These are phyloP conservation scores for Polygonum maritimum DNA, from an alignment of 148 eudicot genomes.

Conservation along the genomic window DNA sequence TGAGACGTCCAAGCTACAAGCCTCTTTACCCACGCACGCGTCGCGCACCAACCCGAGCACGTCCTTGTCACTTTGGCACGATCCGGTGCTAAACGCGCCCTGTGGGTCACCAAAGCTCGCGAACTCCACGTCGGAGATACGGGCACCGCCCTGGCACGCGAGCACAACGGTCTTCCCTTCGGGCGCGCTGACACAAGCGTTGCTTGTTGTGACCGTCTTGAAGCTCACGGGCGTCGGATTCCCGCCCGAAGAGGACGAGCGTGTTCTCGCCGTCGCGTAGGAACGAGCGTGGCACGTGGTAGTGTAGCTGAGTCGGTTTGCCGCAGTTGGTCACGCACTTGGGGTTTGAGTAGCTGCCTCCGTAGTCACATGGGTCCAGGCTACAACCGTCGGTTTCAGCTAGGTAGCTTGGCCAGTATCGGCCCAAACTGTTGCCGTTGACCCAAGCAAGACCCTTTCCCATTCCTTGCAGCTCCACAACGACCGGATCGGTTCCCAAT, in stretches of 20 bases:
- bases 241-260: constrained; percentile 2
- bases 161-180: background rate
- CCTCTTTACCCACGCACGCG: constrained; percentile 1
- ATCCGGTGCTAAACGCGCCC: background rate
- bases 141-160: background rate
- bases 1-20: background rate
- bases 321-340: constrained; percentile 14
- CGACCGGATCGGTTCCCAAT: constrained; percentile 27
- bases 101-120: background rate
- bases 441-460: constrained; percentile 36
- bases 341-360: background rate
- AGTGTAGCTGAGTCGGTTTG: background rate
- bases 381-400: background rate
- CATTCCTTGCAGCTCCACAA: constrained; percentile 26
- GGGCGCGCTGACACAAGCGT: background rate
- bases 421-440: constrained; percentile 30
- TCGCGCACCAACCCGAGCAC: background rate
- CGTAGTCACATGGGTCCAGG: constrained; percentile 1
- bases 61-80: background rate
- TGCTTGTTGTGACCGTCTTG: background rate
- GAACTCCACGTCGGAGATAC: background rate
- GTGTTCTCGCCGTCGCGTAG: background rate
- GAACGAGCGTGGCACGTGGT: background rate
- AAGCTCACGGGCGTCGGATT: background rate
- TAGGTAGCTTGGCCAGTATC: constrained; percentile 24